Percentiles rank a stretch among this genome's conserved stretches.
Evolutionary conservation across 2,329 filamentous ascomycete genomes (phyloP).

Genomic region (Fusarium dlaminii): DNA sequence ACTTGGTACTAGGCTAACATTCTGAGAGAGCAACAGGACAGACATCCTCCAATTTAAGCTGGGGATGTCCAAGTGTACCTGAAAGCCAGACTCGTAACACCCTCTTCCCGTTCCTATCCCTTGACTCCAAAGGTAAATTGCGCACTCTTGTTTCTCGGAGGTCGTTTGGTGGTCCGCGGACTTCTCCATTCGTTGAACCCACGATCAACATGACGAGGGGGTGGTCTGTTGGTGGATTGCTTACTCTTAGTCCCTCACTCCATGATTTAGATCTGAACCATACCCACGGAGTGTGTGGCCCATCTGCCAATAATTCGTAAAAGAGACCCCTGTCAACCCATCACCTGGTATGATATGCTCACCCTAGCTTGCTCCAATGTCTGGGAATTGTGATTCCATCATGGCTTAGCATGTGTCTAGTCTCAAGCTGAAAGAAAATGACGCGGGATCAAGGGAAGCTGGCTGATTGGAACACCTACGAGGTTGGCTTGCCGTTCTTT

Average conservation of each 20-base stretch:
- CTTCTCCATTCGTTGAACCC: not conserved
- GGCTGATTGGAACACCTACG: not conserved
- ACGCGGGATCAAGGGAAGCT: not conserved
- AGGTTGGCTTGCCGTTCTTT: not conserved
- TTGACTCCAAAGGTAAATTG: not conserved
- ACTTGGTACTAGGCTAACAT: fast-evolving
- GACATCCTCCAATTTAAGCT: not conserved
- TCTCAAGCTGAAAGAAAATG: not conserved
- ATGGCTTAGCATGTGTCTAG: not conserved
- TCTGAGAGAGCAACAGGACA: not conserved
- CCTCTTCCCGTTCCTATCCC: not conserved
- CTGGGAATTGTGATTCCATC: not conserved
- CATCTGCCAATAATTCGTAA: not conserved
- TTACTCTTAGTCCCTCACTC: not conserved
- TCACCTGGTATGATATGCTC: not conserved
- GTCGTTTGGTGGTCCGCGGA: not conserved
- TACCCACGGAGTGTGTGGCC: not conserved
- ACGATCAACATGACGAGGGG: not conserved
- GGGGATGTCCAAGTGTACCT: not conserved
- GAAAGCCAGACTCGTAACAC: not conserved
- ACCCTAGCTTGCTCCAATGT: not conserved
- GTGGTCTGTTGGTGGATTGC: not conserved
- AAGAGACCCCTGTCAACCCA: not conserved
- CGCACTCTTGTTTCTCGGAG: not conserved
- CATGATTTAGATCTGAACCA: conserved; percentile 1